phyloP scores from a whole-genome alignment of 73 alveolate genomes.

The Symbiodinium pilosum region DNA sequence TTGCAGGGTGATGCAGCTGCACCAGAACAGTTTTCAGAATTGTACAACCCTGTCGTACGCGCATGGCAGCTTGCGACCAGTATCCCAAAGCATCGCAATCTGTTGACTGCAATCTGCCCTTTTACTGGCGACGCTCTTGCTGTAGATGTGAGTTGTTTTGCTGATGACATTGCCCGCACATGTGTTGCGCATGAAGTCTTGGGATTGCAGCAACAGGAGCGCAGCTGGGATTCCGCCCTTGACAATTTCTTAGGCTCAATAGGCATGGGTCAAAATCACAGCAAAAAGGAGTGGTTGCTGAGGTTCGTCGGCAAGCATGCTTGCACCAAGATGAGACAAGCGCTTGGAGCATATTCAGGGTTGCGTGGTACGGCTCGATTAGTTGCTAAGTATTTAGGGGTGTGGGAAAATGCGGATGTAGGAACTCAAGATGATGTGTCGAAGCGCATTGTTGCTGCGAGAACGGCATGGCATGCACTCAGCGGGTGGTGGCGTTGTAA shows the following conservation, averaged over 20 bases:
- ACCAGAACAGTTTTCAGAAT: not conserved
- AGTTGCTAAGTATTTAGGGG: not conserved
- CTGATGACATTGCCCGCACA: not conserved
- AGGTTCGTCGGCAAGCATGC: not conserved
- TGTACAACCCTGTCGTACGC: not conserved
- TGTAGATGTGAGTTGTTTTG: not conserved
- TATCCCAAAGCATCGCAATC: not conserved
- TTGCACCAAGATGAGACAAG: not conserved
- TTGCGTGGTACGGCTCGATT: not conserved
- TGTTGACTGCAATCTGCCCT: not conserved
- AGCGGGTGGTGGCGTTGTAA: not conserved
- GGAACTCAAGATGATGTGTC: not conserved
- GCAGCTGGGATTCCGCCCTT: not conserved
- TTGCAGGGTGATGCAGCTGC: not conserved
- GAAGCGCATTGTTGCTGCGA: not conserved
- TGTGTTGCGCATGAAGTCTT: not conserved
- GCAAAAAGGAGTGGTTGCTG: not conserved
- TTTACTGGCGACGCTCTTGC: not conserved
- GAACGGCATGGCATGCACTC: not conserved
- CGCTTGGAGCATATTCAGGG: not conserved
- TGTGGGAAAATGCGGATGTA: not conserved
- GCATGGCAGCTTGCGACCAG: not conserved
- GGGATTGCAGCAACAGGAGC: not conserved
- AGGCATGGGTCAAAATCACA: not conserved
- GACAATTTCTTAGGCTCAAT: not conserved